Percentiles rank a stretch among this genome's conserved stretches.
These are phyloP conservation scores for Aphanomyces invadans DNA, from an alignment of 352 stramenopile genomes.

Conservation along the genomic window DNA sequence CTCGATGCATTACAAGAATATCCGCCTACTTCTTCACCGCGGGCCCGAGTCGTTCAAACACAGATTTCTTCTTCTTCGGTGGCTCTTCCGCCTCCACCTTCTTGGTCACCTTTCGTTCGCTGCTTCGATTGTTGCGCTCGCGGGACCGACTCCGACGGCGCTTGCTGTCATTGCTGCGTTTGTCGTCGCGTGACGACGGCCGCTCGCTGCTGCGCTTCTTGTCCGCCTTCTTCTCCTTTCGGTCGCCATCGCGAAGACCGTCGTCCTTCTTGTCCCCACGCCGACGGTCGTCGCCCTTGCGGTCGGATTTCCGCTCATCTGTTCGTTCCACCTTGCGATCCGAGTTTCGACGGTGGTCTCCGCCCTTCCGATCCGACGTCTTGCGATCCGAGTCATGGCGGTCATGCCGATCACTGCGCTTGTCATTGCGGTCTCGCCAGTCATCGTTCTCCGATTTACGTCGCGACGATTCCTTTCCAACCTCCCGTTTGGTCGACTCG, in stretches of 20 bases:
- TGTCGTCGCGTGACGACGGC: constrained; percentile 28
- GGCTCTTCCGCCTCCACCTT: constrained; percentile 35
- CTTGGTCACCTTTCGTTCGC: constrained; percentile 18
- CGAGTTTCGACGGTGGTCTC: constrained; percentile 21
- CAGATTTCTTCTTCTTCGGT: constrained; percentile 72
- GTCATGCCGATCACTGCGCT: constrained; percentile 26
- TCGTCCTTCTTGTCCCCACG: constrained; percentile 29
- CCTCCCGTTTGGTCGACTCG: constrained; percentile 21
- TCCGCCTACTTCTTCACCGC: constrained; percentile 36
- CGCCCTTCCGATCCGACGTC: not conserved
- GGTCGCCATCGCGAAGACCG: constrained; percentile 26
- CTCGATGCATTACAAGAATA: not conserved
- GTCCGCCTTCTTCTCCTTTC: constrained; percentile 16
- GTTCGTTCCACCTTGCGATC: not conserved
- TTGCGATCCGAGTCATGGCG: too few species aligned
- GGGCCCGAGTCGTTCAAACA: constrained; percentile 74
- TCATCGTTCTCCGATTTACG: constrained; percentile 28
- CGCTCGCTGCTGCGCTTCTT: constrained; percentile 33
- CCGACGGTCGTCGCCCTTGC: constrained; percentile 8
- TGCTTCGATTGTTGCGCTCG: constrained; percentile 31
- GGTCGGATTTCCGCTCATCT: not conserved
- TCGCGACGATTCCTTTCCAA: too few species aligned
- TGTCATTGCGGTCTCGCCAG: constrained; percentile 30
- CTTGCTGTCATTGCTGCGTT: constrained; percentile 9
- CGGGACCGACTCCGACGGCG: constrained; percentile 31